Percentiles rank a stretch among this genome's conserved stretches.
phyloP scores from a whole-genome alignment of 2,329 filamentous ascomycete species.

The Neonectria faginata region DNA sequence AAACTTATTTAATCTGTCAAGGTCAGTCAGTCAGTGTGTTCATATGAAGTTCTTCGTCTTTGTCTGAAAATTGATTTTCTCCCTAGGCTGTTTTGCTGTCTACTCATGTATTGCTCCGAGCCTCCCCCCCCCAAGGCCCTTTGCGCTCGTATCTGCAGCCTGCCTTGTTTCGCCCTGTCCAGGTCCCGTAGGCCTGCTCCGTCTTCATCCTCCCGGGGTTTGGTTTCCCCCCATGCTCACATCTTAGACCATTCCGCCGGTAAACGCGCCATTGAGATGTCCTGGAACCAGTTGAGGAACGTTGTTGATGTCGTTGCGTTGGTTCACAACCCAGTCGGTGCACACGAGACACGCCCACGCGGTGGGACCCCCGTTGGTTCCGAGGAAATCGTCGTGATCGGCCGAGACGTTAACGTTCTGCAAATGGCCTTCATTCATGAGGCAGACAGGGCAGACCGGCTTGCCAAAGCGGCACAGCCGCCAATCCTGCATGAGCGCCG shows the following conservation, averaged over 20 bases:
- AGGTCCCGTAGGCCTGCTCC: background rate
- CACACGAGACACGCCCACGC: constrained; percentile 53
- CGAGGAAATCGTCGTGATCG: constrained; percentile 30
- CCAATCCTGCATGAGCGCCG: constrained; percentile 46
- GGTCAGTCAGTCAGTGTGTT: constrained; percentile 7
- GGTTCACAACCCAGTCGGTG: constrained; percentile 47
- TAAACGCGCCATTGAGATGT: constrained; percentile 8
- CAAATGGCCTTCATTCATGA: constrained; percentile 27
- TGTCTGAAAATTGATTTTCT: constrained; percentile 27
- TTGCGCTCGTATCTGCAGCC: background rate
- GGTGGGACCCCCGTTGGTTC: constrained; percentile 12
- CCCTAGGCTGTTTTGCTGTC: constrained; percentile 7
- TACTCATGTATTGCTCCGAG: background rate
- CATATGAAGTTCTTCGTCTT: background rate
- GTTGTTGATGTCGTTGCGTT: constrained; percentile 34
- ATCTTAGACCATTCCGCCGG: constrained; percentile 13
- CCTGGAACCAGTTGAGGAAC: constrained; percentile 37
- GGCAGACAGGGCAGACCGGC: constrained; percentile 49
- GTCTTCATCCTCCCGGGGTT: background rate
- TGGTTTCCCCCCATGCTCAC: constrained; percentile 12
- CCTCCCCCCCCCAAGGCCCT: background rate
- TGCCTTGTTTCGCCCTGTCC: constrained; percentile 3
- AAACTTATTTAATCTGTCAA: background rate
- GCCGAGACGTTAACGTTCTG: constrained; percentile 32
- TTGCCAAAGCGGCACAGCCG: constrained; percentile 38